Percentiles rank a stretch among this genome's conserved stretches.
Evolutionary conservation across 2,329 filamentous ascomycete genomes (phyloP).

Genomic region (Macrophomina tecta): DNA sequence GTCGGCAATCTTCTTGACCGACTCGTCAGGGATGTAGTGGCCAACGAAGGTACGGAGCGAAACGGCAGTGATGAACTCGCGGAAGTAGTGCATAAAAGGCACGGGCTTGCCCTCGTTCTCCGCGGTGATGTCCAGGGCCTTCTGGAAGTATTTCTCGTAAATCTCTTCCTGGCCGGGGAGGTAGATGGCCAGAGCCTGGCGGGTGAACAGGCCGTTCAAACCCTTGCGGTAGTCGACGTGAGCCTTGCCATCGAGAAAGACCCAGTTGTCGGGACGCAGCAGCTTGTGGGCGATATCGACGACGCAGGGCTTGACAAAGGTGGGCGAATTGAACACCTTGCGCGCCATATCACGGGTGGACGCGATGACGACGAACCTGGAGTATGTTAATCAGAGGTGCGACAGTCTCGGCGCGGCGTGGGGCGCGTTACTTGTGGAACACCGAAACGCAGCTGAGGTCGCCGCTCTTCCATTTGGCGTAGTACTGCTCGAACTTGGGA

Average conservation of each 20-base stretch:
- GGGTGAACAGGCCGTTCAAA: slow-evolving; percentile 91
- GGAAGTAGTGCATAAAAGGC: slow-evolving; percentile 90
- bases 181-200: slow-evolving; percentile 84
- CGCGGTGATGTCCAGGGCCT: slow-evolving; percentile 74
- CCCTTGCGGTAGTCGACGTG: slow-evolving; percentile 98
- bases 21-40: slow-evolving; percentile 89
- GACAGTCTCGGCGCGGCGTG: not conserved
- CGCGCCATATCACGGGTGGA: slow-evolving; percentile 93
- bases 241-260: slow-evolving; percentile 92
- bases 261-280: slow-evolving; percentile 90
- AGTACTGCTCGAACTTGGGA: slow-evolving; percentile 89
- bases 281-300: slow-evolving; percentile 95
- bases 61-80: slow-evolving; percentile 92
- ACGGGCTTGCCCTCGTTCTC: slow-evolving; percentile 75
- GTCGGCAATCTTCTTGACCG: slow-evolving; percentile 91
- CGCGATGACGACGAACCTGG: slow-evolving; percentile 93
- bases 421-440: slow-evolving; percentile 87
- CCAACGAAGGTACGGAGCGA: slow-evolving; percentile 97
- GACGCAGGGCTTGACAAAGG: slow-evolving; percentile 92
- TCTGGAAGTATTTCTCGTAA: slow-evolving; percentile 84
- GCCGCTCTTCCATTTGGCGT: slow-evolving; percentile 89
- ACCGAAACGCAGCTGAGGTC: slow-evolving; percentile 96
- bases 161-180: slow-evolving; percentile 92
- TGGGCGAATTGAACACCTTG: slow-evolving; percentile 94
- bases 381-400: slow-evolving; percentile 6